These are phyloP conservation scores for Cercospora sp. DNA, from an alignment of 2,329 filamentous ascomycete genomes.

Conservation along the genomic window DNA sequence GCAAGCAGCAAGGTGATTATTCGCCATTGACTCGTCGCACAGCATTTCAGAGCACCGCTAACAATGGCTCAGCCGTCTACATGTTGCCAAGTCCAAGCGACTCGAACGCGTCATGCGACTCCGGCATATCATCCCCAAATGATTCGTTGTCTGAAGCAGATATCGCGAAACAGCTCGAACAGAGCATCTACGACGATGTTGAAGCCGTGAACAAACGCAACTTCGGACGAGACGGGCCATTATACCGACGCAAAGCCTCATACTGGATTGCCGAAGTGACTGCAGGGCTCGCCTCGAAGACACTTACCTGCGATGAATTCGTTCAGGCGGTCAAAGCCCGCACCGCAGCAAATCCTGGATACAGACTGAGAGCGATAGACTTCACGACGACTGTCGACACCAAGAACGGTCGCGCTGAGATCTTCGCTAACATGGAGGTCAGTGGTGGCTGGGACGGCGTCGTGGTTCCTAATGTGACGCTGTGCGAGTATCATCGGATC, in stretches of 20 bases:
- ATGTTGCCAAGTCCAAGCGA: conserved; percentile 12
- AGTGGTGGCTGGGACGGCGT: conserved; percentile 16
- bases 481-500: conserved; percentile 20
- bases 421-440: conserved; percentile 22
- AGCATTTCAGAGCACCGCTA: not conserved
- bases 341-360: conserved; percentile 9
- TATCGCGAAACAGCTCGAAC: conserved; percentile 17
- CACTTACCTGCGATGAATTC: conserved; percentile 14
- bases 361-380: conserved; percentile 14
- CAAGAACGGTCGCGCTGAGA: conserved; percentile 14
- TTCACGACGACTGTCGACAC: conserved; percentile 18
- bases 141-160: not conserved
- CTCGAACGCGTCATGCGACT: not conserved
- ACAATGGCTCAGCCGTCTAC: not conserved
- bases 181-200: conserved; percentile 15
- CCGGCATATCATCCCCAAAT: not conserved
- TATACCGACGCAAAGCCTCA: conserved; percentile 18
- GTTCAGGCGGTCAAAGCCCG: conserved; percentile 13
- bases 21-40: not conserved
- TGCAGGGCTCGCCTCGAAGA: conserved; percentile 6
- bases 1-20: not conserved
- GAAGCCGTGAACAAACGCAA: conserved; percentile 20
- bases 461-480: conserved; percentile 17
- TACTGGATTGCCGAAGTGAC: conserved; percentile 20
- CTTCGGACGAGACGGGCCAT: conserved; percentile 6